Base-by-base conservation (phyloP, 257 asterid species). In the Solanum chilense region DNA sequence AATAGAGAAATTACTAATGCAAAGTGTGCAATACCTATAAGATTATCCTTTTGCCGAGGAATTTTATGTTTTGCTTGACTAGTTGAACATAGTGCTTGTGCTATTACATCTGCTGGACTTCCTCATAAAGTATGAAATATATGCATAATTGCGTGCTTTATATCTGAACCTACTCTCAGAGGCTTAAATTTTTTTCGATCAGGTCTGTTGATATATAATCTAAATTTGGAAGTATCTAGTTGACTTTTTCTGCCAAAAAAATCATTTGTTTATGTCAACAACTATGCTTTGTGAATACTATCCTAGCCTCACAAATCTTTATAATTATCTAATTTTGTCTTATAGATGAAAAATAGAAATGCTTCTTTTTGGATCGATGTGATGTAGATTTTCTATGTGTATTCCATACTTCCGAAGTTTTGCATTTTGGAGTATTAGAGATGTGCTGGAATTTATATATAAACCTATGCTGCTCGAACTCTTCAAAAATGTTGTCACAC, bases 371-470 rank as follows among this genome's bases (percentile, higher is more conserved):
- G 41, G 35, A 27, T 80, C 29, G 9, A 16, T 9, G 29, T 14
- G 68, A 31, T 80, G 44, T 80, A 78, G 66, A 78, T 78, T 78
- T 78, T 66, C 68, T 80, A 80, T 47, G 47, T 80, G 15, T 29
- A 16, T 47, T 45, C 68, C 1, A 47, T 80, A 80, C 69, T 80
- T 80, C 31, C 1, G 44, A 49, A 49, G 85, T 80, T 80, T 0
- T 5, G 0, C 42, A 49, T 80, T 47, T 31, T 80, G 69, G 85
- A 49, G 37, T 27, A 68, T 47, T 0, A 80, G 44, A 0, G 29
- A 80, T 10, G 44, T 80, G 4, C 37, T 80, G 68, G 68, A 80
- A 35, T 47, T 0, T 29, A 16, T 29, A 15, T 47, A 21, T 47
- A 21, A 27, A 27, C 44, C 44, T 7, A 56, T 18, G 62, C 2